phyloP scores from a whole-genome alignment of 176 grass and related monocot genomes.

The Oryza glumipatula region DNA sequence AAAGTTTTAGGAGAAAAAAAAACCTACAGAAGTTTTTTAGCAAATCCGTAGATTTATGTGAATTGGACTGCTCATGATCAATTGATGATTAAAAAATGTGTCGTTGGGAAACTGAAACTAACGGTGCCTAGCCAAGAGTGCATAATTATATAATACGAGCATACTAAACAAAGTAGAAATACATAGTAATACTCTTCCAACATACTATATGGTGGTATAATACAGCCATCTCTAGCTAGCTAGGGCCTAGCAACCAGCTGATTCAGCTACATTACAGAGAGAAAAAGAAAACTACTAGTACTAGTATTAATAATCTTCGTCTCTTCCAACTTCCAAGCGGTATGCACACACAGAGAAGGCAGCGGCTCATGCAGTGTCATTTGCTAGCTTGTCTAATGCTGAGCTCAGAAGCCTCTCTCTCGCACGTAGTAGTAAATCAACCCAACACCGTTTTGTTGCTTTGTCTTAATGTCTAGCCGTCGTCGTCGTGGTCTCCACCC shows the following conservation, averaged over 20 bases:
- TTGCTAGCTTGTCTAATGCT: background rate
- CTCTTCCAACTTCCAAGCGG: background rate
- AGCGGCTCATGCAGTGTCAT: background rate
- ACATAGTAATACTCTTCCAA: background rate
- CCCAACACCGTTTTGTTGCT: background rate
- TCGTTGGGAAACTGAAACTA: no score
- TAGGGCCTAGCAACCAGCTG: background rate
- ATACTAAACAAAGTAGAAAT: no score
- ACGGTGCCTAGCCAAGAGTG: no score
- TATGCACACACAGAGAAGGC: constrained; percentile 17
- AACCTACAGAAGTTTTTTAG: no score
- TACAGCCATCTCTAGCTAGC: background rate
- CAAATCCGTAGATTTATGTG: no score
- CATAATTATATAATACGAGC: no score
- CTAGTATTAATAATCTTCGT: background rate
- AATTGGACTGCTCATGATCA: no score
- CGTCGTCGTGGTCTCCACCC: background rate
- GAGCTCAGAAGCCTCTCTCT: background rate
- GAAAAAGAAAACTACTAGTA: background rate
- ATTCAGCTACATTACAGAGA: constrained; percentile 30
- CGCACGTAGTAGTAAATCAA: no score
- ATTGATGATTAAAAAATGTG: no score
- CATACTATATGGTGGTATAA: background rate
- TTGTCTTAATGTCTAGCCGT: background rate
- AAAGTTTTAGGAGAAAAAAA: no score